These are phyloP conservation scores for Aspergillus sp. DNA, from an alignment of 2,329 filamentous ascomycete species.

Conservation along the genomic window DNA sequence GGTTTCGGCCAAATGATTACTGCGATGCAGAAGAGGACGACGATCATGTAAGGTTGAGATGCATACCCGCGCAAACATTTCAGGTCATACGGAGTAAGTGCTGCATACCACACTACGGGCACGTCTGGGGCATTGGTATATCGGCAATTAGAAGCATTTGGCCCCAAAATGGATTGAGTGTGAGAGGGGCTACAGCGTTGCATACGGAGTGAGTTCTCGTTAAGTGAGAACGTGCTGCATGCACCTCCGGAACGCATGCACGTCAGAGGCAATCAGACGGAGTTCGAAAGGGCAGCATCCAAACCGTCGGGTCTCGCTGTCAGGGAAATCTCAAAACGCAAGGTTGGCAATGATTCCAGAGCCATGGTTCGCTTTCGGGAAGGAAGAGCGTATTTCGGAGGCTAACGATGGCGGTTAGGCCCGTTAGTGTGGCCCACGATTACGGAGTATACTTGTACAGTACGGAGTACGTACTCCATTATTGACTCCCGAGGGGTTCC, in stretches of 20 bases:
- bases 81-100: neutral
- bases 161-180: neutral
- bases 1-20: neutral
- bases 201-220: neutral
- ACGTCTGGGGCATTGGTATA: neutral
- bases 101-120: neutral
- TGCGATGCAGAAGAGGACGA: neutral
- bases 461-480: no score
- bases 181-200: neutral
- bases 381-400: conserved; percentile 11
- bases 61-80: neutral
- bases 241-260: conserved; percentile 15
- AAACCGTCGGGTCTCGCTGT: conserved; percentile 18
- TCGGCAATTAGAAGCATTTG: neutral
- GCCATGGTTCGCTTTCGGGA: conserved; percentile 29
- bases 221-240: conserved; percentile 1
- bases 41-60: neutral
- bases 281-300: conserved; percentile 12
- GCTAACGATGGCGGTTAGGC: conserved; percentile 15
- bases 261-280: conserved; percentile 7
- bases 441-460: no score
- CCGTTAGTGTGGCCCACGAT: conserved; percentile 14
- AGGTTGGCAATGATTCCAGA: conserved; percentile 23
- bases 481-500: no score
- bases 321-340: conserved; percentile 1